A percentile compares a stretch with the other conserved stretches of the same genome.
Conservation (phyloP, 352 stramenopile genomes). For the Phytophthora pluvialis region DNA sequence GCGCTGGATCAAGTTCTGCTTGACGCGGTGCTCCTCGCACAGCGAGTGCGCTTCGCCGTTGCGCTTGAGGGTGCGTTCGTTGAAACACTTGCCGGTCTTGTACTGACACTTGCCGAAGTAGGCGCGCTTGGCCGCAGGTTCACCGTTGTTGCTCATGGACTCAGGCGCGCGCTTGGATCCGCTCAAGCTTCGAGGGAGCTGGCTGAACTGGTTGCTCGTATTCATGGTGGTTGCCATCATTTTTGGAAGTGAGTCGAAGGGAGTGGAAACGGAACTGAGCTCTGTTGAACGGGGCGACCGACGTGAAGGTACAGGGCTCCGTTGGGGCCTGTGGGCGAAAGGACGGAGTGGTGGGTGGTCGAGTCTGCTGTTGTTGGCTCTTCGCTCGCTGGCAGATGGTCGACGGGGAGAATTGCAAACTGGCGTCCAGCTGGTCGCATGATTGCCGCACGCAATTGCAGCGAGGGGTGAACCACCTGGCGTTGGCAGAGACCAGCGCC, state of each 20-base stretch:
- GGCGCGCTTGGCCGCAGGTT: conserved; percentile 26
- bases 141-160: conserved; percentile 6
- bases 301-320: conserved; percentile 14
- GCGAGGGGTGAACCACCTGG: conserved; percentile 38
- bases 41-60: conserved; percentile 84
- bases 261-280: conserved; percentile 27
- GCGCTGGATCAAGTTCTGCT: conserved; percentile 89
- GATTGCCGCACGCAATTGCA: conserved; percentile 51
- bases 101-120: conserved; percentile 89
- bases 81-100: conserved; percentile 90
- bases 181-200: conserved; percentile 10
- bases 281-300: conserved; percentile 12
- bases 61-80: conserved; percentile 85
- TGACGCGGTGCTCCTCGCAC: conserved; percentile 86
- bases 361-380: conserved; percentile 39
- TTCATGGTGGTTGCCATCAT: conserved; percentile 41
- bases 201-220: conserved; percentile 10
- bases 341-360: conserved; percentile 13
- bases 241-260: conserved; percentile 39
- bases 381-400: conserved; percentile 37
- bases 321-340: conserved; percentile 5
- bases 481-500: conserved; percentile 30
- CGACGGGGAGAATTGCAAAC: conserved; percentile 61
- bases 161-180: conserved; percentile 29
- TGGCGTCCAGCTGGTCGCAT: conserved; percentile 57